Conservation (phyloP, 257 asterid genomes). For the Fraxinus cuspidata region DNA sequence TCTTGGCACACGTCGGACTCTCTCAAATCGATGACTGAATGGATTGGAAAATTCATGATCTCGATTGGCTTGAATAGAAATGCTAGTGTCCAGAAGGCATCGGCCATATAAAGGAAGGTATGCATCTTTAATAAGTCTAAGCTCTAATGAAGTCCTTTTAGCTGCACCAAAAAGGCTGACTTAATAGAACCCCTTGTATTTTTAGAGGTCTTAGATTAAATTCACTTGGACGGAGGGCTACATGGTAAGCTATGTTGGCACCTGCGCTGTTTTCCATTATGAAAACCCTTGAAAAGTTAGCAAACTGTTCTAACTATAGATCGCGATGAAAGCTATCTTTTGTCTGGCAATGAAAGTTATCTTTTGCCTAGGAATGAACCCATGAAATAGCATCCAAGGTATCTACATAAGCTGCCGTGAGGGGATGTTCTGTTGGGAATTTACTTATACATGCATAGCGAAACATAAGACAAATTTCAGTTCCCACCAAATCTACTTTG, state of each 20-base stretch:
- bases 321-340: slow-evolving; percentile 23
- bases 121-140: slow-evolving; percentile 25
- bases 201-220: slow-evolving; percentile 24
- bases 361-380: slow-evolving; percentile 27
- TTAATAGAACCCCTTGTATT: slow-evolving; percentile 28
- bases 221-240: slow-evolving; percentile 26
- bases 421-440: slow-evolving; percentile 47
- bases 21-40: slow-evolving; percentile 27
- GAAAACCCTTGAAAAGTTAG: slow-evolving; percentile 33
- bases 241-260: slow-evolving; percentile 38
- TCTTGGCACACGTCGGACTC: slow-evolving; percentile 29
- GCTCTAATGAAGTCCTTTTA: slow-evolving; percentile 30
- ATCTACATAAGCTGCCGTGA: slow-evolving; percentile 48
- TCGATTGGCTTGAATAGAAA: slow-evolving; percentile 32
- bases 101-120: slow-evolving; percentile 27
- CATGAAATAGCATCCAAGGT: slow-evolving; percentile 36
- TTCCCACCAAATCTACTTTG: too few species aligned
- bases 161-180: slow-evolving; percentile 41
- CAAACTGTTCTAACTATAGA: slow-evolving; percentile 33
- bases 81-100: slow-evolving; percentile 32
- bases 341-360: too few species aligned
- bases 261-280: slow-evolving; percentile 39
- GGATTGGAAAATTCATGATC: slow-evolving; percentile 47
- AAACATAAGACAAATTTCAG: too few species aligned
- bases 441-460: too few species aligned